Evolutionary conservation across 2,329 filamentous ascomycete species (phyloP).

Genomic region (Pyricularia sp.): DNA sequence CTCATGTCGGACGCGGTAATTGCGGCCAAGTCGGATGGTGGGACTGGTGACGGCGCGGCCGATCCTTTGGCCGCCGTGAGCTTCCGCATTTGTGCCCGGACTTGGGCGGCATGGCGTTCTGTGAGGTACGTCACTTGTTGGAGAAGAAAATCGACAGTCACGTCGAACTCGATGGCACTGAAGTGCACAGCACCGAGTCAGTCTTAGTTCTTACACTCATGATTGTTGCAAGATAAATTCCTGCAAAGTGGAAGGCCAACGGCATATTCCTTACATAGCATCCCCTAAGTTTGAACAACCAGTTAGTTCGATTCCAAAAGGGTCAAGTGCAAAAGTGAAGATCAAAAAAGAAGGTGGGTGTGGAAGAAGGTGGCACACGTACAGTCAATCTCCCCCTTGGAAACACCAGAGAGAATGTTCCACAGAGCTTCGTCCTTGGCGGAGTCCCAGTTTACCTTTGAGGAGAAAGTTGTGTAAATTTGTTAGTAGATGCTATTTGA

Average conservation of each 20-base stretch:
- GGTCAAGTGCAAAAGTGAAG: not conserved
- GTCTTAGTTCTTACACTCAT: not conserved
- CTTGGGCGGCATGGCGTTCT: slow-evolving; percentile 78
- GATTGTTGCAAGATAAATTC: slow-evolving; percentile 4
- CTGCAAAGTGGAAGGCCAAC: not conserved
- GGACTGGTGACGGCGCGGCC: slow-evolving; percentile 42
- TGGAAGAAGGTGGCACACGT: slow-evolving; percentile 8
- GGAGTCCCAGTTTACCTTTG: slow-evolving; percentile 77
- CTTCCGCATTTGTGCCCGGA: slow-evolving; percentile 79
- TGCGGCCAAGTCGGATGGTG: slow-evolving; percentile 30
- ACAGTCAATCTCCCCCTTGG: slow-evolving; percentile 84
- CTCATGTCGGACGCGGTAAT: slow-evolving; percentile 31
- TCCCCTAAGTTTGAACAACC: not conserved
- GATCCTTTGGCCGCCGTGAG: slow-evolving; percentile 44
- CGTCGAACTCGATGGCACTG: slow-evolving; percentile 65
- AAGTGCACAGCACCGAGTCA: slow-evolving; percentile 11
- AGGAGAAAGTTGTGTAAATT: slow-evolving; percentile 6
- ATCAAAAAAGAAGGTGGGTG: not conserved
- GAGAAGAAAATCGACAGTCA: slow-evolving; percentile 76
- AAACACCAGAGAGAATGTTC: slow-evolving; percentile 73
- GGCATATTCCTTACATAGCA: slow-evolving; percentile 1
- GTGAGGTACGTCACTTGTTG: slow-evolving; percentile 92
- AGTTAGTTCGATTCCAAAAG: not conserved
- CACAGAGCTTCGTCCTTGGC: slow-evolving; percentile 79
- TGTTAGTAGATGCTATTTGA: slow-evolving; percentile 11